These are phyloP conservation scores for Mycocentrospora acerina DNA, from an alignment of 2,329 filamentous ascomycete genomes.

Conservation along the genomic window DNA sequence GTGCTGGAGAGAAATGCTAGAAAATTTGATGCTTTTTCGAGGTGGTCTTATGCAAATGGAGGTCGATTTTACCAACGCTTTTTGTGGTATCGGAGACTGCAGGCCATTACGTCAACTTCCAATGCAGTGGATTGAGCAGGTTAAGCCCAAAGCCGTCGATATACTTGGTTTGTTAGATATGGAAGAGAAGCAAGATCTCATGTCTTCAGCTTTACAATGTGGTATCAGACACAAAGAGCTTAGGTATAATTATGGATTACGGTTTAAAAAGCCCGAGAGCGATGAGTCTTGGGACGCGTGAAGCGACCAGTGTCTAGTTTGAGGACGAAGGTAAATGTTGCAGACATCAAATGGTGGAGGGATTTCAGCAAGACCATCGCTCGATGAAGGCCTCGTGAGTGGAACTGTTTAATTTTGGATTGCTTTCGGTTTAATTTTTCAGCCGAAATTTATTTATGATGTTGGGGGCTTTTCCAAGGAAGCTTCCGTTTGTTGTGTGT, in stretches of 20 bases:
- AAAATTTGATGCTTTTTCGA: too few species aligned
- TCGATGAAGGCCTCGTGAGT: too few species aligned
- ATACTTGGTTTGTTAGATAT: not conserved
- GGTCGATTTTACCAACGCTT: constrained; percentile 13
- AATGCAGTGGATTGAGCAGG: not conserved
- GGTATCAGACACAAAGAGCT: not conserved
- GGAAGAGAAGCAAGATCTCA: not conserved
- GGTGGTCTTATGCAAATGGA: constrained; percentile 5
- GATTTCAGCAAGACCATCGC: too few species aligned
- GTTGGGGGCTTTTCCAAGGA: too few species aligned
- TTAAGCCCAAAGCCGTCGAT: constrained; percentile 1
- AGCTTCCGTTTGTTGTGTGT: too few species aligned
- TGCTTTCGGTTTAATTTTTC: too few species aligned
- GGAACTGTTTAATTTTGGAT: too few species aligned
- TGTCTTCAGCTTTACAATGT: not conserved
- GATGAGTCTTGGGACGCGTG: not conserved
- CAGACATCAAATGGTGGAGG: too few species aligned
- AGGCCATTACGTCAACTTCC: not conserved
- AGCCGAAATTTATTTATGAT: too few species aligned
- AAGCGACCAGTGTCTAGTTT: too few species aligned
- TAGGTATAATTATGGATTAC: not conserved
- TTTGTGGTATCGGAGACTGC: constrained; percentile 7
- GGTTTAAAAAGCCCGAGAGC: not conserved
- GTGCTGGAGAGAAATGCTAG: too few species aligned
- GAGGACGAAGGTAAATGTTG: too few species aligned